A percentile compares a stretch with the other conserved stretches of the same genome.
Evolutionary conservation across 495 filamentous ascomycete genomes (phyloP).

Genomic region (Chaetomium tenue): DNA sequence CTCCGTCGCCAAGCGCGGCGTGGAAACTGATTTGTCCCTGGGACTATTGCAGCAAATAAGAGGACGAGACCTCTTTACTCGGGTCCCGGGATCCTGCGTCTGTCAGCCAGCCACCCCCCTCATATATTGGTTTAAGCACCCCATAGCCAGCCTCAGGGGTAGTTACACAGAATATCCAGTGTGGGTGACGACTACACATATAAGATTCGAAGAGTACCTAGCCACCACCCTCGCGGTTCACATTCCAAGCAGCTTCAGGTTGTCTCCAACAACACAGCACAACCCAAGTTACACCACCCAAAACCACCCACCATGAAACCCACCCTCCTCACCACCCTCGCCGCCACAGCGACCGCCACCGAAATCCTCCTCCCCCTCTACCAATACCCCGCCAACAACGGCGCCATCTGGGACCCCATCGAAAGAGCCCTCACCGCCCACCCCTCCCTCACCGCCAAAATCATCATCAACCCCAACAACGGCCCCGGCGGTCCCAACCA

Average conservation of each 20-base stretch:
- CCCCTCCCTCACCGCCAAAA: conserved; percentile 39
- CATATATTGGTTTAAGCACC: neutral
- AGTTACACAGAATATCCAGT: neutral
- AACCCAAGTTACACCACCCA: no score
- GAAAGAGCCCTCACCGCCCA: conserved; percentile 37
- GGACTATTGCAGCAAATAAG: neutral
- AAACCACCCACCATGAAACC: conserved; percentile 9
- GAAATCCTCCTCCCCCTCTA: conserved; percentile 53
- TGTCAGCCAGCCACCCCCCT: neutral
- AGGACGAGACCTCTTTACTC: neutral
- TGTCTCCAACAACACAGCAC: neutral
- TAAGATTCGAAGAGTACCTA: neutral
- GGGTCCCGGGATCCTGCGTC: neutral
- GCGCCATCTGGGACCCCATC: conserved; percentile 43
- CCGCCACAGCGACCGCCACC: conserved; percentile 25
- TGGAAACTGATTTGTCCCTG: neutral
- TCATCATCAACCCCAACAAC: conserved; percentile 49
- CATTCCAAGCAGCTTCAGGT: neutral
- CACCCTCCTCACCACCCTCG: neutral
- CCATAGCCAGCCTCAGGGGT: neutral
- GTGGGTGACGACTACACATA: neutral
- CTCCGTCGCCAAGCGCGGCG: neutral
- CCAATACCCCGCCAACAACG: conserved; percentile 40
- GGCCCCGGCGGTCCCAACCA: conserved; percentile 41
- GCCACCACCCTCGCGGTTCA: neutral